A percentile compares a stretch with the other conserved stretches of the same genome.
phyloP scores from a whole-genome alignment of 2,329 filamentous ascomycete genomes.

The Diaporthe australafricana region DNA sequence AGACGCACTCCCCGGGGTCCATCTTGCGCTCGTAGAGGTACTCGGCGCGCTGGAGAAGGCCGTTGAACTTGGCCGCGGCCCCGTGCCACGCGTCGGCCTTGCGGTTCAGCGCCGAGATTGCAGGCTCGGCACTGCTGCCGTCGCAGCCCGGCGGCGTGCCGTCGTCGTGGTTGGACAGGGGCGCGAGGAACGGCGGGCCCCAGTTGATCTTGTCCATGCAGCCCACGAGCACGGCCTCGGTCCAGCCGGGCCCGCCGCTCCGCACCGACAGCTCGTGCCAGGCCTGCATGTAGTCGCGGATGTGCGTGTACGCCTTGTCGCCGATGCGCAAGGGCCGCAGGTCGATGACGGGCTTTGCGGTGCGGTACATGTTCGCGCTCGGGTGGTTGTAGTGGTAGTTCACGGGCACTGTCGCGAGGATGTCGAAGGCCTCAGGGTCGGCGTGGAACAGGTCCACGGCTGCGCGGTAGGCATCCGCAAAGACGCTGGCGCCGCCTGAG shows the following conservation, averaged over 20 bases:
- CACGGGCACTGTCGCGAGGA: not conserved
- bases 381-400: not conserved
- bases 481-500: not conserved
- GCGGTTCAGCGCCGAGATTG: not conserved
- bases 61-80: not conserved
- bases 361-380: not conserved
- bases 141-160: not conserved
- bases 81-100: not conserved
- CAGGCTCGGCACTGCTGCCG: not conserved
- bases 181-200: not conserved
- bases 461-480: not conserved
- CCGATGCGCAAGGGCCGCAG: not conserved
- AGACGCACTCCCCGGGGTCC: not conserved
- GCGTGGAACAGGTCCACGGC: not conserved
- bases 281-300: not conserved
- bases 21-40: not conserved
- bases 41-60: not conserved
- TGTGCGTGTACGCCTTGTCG: not conserved
- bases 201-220: not conserved
- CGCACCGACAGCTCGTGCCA: not conserved
- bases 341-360: not conserved
- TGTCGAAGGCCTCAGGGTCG: not conserved
- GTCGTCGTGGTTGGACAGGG: not conserved
- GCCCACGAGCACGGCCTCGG: not conserved
- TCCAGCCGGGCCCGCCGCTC: not conserved